phyloP scores from a whole-genome alignment of 1,284 basidiomycete genomes.

The Ceraceosorus bombacis region DNA sequence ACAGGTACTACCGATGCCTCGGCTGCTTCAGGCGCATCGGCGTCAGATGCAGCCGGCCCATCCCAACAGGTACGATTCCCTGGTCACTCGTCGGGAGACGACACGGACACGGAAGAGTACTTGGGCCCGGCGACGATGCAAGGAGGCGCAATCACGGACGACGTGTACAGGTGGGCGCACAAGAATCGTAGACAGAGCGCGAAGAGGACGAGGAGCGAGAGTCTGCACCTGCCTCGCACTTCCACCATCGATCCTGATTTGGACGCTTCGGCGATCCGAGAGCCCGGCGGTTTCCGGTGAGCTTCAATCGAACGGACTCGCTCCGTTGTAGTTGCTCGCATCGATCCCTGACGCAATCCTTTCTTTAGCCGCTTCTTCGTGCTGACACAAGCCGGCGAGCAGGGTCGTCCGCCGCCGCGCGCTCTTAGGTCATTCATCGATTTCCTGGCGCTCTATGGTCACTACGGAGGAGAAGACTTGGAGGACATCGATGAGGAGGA shows the following conservation, averaged over 20 bases:
- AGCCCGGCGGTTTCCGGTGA: slow-evolving; percentile 43
- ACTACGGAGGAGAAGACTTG: slow-evolving; percentile 44
- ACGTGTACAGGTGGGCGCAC: slow-evolving; percentile 47
- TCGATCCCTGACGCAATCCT: background rate
- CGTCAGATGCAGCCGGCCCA: background rate
- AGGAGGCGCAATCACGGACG: slow-evolving; percentile 46
- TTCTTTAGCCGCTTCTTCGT: slow-evolving; percentile 29
- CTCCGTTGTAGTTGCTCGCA: background rate
- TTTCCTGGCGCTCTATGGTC: slow-evolving; percentile 44
- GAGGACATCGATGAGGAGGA: slow-evolving; percentile 39
- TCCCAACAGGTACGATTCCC: background rate
- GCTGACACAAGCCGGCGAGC: slow-evolving; percentile 32
- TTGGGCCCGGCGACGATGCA: slow-evolving; percentile 40
- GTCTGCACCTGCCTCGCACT: slow-evolving; percentile 40
- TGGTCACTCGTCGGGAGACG: slow-evolving; percentile 1
- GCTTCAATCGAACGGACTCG: background rate
- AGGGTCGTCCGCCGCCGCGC: slow-evolving; percentile 38
- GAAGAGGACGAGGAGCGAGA: slow-evolving; percentile 33
- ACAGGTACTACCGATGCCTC: background rate
- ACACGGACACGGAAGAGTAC: slow-evolving; percentile 29
- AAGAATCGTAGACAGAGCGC: slow-evolving; percentile 31
- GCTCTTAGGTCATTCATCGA: slow-evolving; percentile 46
- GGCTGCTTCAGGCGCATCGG: background rate
- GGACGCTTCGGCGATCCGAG: slow-evolving; percentile 35
- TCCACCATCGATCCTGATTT: slow-evolving; percentile 37